Base-by-base conservation (phyloP, 257 asterid species). In the Capsicum baccatum region DNA sequence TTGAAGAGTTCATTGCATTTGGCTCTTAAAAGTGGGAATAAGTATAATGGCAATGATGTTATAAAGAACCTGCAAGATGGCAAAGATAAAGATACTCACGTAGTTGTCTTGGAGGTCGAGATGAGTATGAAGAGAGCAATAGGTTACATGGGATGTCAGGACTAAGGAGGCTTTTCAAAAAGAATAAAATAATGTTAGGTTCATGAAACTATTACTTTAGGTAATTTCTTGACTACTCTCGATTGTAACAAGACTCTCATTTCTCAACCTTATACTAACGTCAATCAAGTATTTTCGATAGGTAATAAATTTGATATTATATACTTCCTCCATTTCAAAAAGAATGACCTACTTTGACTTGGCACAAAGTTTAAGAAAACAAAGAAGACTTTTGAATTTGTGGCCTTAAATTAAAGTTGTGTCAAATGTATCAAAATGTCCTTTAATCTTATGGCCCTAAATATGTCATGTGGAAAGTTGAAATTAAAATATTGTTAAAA, bases 1-100 rank as follows among this genome's bases (percentile, higher is more conserved):
- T 69, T 94, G 89, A 97, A 93, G 84, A 94, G 81, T 2, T 91
- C 97, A 0, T 70, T 94, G 87, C 89, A 89, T 6, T 79, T 92
- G 88, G 97, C 98, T 82, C 95, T 94, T 39, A 86, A 91, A 85
- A 90, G 90, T 83, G 79, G 93, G 82, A 94, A 93, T 50, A 95
- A 91, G 67, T 87, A 88, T 9, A 93, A 94, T 42, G 92, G 90
- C 3, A 84, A 60, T 63, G 87, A 85, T 47, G 26, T 63, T 71
- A 91, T 86, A 63, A 83, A 88, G 83, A 88, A 87, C 55, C 79
- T 81, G 5, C 89, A 88, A 14, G 94, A 94, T 42, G 92, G 90
- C 3, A 84, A 60, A 59, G 87, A 85, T 47, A 21, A 93, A 52
- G 91, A 86, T 35, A 94, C 89, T 80, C 91, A 85, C 17, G 96